A percentile compares a stretch with the other conserved stretches of the same genome.
phyloP scores from a whole-genome alignment of 2,329 filamentous ascomycete genomes.

The Ophiostoma angusticollis region DNA sequence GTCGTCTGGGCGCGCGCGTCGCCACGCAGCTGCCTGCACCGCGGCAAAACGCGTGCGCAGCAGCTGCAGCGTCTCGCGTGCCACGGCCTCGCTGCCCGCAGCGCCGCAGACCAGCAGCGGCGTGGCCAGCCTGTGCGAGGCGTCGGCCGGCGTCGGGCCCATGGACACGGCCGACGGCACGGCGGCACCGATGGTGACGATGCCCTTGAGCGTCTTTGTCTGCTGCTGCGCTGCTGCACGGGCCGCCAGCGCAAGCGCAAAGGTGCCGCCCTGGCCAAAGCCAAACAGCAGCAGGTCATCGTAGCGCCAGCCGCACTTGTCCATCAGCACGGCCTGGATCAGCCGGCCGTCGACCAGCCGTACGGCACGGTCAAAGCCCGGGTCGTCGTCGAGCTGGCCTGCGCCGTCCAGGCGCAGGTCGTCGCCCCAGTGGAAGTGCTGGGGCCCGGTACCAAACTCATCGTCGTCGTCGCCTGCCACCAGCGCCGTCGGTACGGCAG shows the following conservation, averaged over 20 bases:
- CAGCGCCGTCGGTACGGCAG: constrained; percentile 52
- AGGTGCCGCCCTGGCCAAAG: constrained; percentile 53
- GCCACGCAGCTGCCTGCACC: constrained; percentile 57
- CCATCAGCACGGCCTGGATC: constrained; percentile 37
- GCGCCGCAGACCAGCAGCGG: constrained; percentile 51
- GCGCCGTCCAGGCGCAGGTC: constrained; percentile 43
- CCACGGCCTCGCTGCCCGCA: constrained; percentile 31
- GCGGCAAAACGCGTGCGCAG: constrained; percentile 54
- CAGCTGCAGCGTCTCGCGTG: constrained; percentile 48
- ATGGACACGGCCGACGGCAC: constrained; percentile 43
- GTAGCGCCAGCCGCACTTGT: constrained; percentile 44
- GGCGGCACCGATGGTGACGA: constrained; percentile 36
- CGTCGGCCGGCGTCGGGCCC: constrained; percentile 20
- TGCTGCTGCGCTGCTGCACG: constrained; percentile 13
- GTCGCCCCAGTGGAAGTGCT: constrained; percentile 53
- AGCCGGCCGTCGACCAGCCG: constrained; percentile 36
- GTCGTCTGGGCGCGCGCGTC: constrained; percentile 32
- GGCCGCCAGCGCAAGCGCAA: constrained; percentile 44
- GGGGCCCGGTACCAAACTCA: constrained; percentile 13
- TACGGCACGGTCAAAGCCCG: constrained; percentile 42
- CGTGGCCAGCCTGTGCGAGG: constrained; percentile 47
- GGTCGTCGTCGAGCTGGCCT: constrained; percentile 46
- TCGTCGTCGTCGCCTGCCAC: constrained; percentile 28
- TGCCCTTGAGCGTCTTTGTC: constrained; percentile 28
- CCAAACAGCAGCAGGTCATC: constrained; percentile 52